Evolutionary conservation across 108 stramenopile genomes (phyloP).

Genomic region (Pseudonitzschia delicatissima): DNA sequence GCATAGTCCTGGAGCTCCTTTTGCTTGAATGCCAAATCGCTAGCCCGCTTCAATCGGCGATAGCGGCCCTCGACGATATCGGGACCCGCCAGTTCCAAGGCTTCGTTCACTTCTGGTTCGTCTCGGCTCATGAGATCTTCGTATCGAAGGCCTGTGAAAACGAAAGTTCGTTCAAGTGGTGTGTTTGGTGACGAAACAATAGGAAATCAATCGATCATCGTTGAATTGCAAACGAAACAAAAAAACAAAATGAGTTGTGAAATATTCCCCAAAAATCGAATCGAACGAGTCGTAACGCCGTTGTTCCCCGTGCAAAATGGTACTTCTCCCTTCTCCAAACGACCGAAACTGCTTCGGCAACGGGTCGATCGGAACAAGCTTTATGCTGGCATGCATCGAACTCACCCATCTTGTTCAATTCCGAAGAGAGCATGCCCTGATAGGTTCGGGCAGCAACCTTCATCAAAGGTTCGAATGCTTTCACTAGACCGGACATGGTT

Average conservation of each 20-base stretch:
- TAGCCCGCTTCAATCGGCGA: conserved; percentile 85
- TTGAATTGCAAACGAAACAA: background rate
- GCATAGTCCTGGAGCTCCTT: conserved; percentile 85
- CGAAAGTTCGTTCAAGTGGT: too few relatives aligned
- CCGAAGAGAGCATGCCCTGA: conserved; percentile 44
- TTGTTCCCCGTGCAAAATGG: background rate
- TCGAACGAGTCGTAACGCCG: background rate
- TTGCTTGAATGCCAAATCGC: conserved; percentile 82
- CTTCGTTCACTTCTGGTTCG: conserved; percentile 72
- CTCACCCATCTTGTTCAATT: conserved; percentile 80
- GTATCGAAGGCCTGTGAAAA: conserved; percentile 80
- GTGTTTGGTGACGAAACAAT: too few relatives aligned
- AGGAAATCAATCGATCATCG: background rate
- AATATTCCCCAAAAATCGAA: background rate
- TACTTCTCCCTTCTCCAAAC: too few relatives aligned
- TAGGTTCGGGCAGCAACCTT: conserved; percentile 59
- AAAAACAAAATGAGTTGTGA: conserved; percentile 4
- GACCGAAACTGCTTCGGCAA: too few relatives aligned
- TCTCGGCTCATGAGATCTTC: conserved; percentile 84
- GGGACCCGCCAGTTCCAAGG: conserved; percentile 76
- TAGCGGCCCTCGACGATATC: conserved; percentile 78
- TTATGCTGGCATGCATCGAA: background rate
- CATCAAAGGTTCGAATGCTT: conserved; percentile 66
- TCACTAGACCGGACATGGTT: conserved; percentile 28
- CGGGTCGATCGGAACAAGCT: background rate